Base-by-base conservation (phyloP, 2,329 filamentous ascomycete genomes). In the Hypoxylon sp. region DNA sequence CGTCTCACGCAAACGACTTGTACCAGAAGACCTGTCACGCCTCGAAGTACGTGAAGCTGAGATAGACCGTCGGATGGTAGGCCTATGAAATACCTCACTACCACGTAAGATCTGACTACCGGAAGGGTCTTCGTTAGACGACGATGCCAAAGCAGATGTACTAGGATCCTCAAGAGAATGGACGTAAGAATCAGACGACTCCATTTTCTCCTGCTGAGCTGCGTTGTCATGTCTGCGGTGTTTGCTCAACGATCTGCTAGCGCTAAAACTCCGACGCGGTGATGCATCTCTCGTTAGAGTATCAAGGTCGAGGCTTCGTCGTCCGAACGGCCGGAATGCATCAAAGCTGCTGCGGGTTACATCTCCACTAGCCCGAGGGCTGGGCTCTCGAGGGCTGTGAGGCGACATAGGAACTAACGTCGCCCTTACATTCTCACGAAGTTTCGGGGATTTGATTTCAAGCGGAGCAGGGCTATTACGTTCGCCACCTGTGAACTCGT, bases 71-170 rank as follows among this genome's bases (percentile, higher is more conserved):
- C 82, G 84, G 75, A 94, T 87, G 0, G 91, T 92, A 14, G 94
- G 94, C 26, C 90, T 91, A 72, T 92, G 90, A 75, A 99, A 98
- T 8, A 98, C 92, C 73, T 96, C 93, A 73, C 94, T 98, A 35
- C 92, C 90, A 59, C 89, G 88, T 8, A 99, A 82, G 39, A 98
- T 98, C 79, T 97, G 94, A 77, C 95, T 98, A 2, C 93, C 95
- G 3, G 94, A 97, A 52, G 91, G 90, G 64, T 94, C 93, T 46
- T 94, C 92, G 59, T 87, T 88, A 0, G 89, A 90, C 3, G 92
- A 92, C 3, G 90, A 85, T 1, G 91, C 85, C 33, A 91, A 83
- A 2, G 90, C 93, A 0, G 92, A 94, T 62, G 92, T 80, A 75
- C 90, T 93, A 0, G 90, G 91, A 48, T 91, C 92, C 58, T 93